These are phyloP conservation scores for Yamadazyma phyllophila DNA, from an alignment of 805 yeast species.

Conservation along the genomic window DNA sequence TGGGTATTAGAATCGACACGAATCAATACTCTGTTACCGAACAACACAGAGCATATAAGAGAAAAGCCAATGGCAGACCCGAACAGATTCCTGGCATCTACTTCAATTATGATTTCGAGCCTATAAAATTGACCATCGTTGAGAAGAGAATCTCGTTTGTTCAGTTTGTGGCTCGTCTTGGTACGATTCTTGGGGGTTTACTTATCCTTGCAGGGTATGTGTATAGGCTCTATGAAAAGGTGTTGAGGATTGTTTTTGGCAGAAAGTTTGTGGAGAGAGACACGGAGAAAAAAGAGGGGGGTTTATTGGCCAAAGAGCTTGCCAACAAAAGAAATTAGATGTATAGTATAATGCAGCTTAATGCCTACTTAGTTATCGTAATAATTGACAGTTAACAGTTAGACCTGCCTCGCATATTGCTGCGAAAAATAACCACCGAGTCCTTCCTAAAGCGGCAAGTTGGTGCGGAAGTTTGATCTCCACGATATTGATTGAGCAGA, in stretches of 20 bases:
- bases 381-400: too few species aligned
- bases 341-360: too few species aligned
- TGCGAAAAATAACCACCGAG: too few species aligned
- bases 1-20: conserved; percentile 75
- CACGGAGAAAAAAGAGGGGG: conserved; percentile 33
- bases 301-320: neutral
- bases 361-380: too few species aligned
- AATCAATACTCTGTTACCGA: conserved; percentile 79
- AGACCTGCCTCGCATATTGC: too few species aligned
- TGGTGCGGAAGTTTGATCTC: neutral
- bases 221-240: conserved; percentile 54
- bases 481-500: neutral
- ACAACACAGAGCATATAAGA: conserved; percentile 29
- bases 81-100: conserved; percentile 69
- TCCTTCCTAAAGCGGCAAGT: neutral
- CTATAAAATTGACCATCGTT: conserved; percentile 64
- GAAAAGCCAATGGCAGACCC: conserved; percentile 18
- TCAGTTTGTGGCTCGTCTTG: conserved; percentile 72
- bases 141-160: conserved; percentile 76
- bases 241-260: conserved; percentile 55
- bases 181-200: conserved; percentile 82
- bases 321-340: neutral
- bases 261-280: conserved; percentile 51
- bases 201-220: conserved; percentile 67
- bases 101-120: conserved; percentile 85